These are phyloP conservation scores for Zoysia japonica DNA, from an alignment of 176 grass and related monocot species.

Conservation along the genomic window DNA sequence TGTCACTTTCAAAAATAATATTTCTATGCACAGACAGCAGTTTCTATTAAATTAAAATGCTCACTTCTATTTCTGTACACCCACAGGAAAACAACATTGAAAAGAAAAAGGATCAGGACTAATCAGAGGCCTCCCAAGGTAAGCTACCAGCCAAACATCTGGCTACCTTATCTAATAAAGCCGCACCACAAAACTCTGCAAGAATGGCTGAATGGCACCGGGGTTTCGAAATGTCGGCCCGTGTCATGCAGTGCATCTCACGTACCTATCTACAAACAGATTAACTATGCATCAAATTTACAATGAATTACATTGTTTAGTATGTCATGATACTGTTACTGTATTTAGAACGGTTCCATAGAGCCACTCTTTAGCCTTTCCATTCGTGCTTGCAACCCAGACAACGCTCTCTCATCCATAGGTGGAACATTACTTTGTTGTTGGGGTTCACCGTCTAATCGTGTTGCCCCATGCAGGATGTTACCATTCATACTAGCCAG, in stretches of 20 bases:
- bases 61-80: conserved; percentile 47
- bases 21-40: neutral
- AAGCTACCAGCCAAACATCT: conserved; percentile 43
- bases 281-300: conserved; percentile 68
- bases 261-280: conserved; percentile 64
- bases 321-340: conserved; percentile 41
- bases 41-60: conserved; percentile 6
- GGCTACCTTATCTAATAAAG: conserved; percentile 35
- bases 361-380: conserved; percentile 92
- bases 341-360: conserved; percentile 75
- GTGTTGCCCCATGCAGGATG: conserved; percentile 40
- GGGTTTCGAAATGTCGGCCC: conserved; percentile 50
- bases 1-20: neutral
- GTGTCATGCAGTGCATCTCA: conserved; percentile 28
- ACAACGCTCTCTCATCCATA: conserved; percentile 94
- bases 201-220: conserved; percentile 39
- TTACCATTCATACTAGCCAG: conserved; percentile 58
- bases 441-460: conserved; percentile 55
- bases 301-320: conserved; percentile 67
- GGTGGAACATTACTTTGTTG: conserved; percentile 69
- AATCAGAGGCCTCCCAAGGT: conserved; percentile 30
- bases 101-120: conserved; percentile 30
- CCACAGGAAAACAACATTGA: conserved; percentile 24
- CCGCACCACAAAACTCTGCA: conserved; percentile 36
- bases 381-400: conserved; percentile 93